Percentiles rank a stretch among this genome's conserved stretches.
These are phyloP conservation scores for Psidium guajava DNA, from an alignment of 345 rosid genomes.

Conservation along the genomic window DNA sequence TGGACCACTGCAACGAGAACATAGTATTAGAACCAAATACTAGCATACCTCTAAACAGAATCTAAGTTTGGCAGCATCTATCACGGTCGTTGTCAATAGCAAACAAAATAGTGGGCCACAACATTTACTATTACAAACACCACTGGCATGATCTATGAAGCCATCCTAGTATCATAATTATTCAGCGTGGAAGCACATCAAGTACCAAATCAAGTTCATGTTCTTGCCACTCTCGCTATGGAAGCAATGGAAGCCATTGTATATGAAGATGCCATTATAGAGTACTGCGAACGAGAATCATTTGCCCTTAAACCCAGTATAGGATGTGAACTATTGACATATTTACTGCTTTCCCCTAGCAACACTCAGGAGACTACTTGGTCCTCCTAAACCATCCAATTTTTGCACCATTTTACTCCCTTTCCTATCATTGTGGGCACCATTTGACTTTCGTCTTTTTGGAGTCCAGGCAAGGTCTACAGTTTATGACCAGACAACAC, in stretches of 20 bases:
- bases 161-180: neutral
- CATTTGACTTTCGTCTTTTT: neutral
- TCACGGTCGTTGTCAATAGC: neutral
- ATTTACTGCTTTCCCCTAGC: neutral
- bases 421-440: neutral
- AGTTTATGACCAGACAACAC: neutral
- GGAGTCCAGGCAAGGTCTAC: neutral
- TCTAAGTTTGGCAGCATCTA: neutral
- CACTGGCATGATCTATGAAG: neutral
- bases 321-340: neutral
- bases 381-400: neutral
- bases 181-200: neutral
- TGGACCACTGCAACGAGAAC: slow-evolving; percentile 50
- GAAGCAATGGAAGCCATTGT: neutral
- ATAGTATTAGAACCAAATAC: neutral
- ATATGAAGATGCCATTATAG: neutral
- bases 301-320: neutral
- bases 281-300: neutral
- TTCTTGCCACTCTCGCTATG: neutral
- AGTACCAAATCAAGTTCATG: neutral
- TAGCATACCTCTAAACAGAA: neutral
- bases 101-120: neutral
- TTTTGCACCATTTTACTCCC: neutral
- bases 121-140: neutral
- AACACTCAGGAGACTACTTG: neutral